Percentiles rank a stretch among this genome's conserved stretches.
These are phyloP conservation scores for Camellia sinensis DNA, from an alignment of 148 eudicot species.

Conservation along the genomic window DNA sequence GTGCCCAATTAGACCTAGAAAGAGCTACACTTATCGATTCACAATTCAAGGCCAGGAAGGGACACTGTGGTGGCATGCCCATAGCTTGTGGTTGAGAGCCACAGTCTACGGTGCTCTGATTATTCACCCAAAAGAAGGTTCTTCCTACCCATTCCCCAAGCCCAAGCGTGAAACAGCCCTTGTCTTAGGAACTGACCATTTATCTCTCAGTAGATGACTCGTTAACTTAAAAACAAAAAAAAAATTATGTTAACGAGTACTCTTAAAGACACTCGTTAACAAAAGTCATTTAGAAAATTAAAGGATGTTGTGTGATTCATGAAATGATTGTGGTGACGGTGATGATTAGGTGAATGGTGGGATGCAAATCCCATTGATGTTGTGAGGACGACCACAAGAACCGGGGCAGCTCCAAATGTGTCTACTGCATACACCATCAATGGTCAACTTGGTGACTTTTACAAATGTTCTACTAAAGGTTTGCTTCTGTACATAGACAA, in stretches of 20 bases:
- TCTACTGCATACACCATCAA: constrained; percentile 74
- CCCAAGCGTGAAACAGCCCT: constrained; percentile 36
- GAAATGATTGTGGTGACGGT: neutral
- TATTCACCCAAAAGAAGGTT: constrained; percentile 42
- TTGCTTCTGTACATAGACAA: neutral
- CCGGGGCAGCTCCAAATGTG: constrained; percentile 67
- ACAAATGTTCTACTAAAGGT: constrained; percentile 72
- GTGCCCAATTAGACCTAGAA: constrained; percentile 51
- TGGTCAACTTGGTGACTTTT: constrained; percentile 66
- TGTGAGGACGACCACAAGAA: constrained; percentile 53
- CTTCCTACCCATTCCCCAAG: constrained; percentile 40
- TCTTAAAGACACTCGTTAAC: no score
- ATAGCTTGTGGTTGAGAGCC: constrained; percentile 55
- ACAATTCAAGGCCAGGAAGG: constrained; percentile 48
- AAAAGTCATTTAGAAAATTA: no score
- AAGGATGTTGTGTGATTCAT: neutral
- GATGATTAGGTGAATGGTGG: constrained; percentile 80
- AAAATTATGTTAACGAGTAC: no score
- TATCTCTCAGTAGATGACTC: neutral
- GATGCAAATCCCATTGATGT: constrained; percentile 59
- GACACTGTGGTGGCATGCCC: constrained; percentile 64
- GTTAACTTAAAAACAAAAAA: neutral
- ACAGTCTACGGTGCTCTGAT: constrained; percentile 49
- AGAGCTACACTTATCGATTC: constrained; percentile 41
- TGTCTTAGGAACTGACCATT: constrained; percentile 29